Evolutionary conservation across 306 rosid genomes (phyloP).

Genomic region (Vigna angularis): DNA sequence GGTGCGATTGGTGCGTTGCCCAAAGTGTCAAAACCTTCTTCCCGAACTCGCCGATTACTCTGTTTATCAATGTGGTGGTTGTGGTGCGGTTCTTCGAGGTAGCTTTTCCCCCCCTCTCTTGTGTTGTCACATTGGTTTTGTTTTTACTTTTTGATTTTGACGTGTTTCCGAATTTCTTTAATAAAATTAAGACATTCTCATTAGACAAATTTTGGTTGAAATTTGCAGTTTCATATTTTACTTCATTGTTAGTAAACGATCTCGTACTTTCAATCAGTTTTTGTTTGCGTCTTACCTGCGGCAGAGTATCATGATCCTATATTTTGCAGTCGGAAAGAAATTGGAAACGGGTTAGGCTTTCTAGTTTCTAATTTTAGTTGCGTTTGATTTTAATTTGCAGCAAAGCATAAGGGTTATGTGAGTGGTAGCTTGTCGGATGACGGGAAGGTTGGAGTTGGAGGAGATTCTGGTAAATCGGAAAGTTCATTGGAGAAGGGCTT

Average conservation of each 20-base stretch:
- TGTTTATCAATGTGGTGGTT: slow-evolving; percentile 94
- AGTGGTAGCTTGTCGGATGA: slow-evolving; percentile 75
- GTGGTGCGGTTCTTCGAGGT: slow-evolving; percentile 96
- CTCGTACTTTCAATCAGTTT: neutral
- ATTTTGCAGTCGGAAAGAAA: neutral
- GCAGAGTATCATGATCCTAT: neutral
- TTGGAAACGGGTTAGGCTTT: neutral
- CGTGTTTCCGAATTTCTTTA: neutral
- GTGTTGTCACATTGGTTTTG: neutral
- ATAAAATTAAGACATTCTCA: neutral
- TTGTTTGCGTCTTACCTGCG: neutral
- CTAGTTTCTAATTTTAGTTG: slow-evolving; percentile 39
- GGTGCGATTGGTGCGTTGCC: slow-evolving; percentile 84
- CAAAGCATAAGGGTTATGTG: slow-evolving; percentile 65
- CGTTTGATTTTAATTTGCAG: slow-evolving; percentile 58
- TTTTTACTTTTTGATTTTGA: neutral
- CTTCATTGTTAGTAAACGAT: neutral
- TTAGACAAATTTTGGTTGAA: neutral
- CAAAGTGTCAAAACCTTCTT: slow-evolving; percentile 93
- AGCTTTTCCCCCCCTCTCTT: slow-evolving; percentile 13
- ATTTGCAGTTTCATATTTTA: neutral
- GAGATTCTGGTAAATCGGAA: slow-evolving; percentile 57
- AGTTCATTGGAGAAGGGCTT: slow-evolving; percentile 59
- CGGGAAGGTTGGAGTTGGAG: slow-evolving; percentile 53
- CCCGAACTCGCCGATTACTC: slow-evolving; percentile 88